phyloP scores from a whole-genome alignment of 495 filamentous ascomycete species.

The Podospora tetraspora region DNA sequence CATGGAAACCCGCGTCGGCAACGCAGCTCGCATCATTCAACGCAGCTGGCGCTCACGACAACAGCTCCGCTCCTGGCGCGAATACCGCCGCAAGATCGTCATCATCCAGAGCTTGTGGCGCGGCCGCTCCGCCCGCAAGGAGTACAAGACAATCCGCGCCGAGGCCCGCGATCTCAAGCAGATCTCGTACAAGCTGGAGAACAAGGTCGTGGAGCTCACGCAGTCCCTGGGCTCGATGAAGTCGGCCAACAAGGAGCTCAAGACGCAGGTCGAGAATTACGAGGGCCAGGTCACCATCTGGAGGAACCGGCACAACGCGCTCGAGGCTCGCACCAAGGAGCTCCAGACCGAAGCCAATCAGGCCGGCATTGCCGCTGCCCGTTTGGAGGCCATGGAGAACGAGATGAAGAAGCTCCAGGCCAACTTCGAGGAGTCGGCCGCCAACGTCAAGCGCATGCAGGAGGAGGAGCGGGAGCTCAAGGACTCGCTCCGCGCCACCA shows the following conservation, averaged over 20 bases:
- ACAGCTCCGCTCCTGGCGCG: conserved; percentile 75
- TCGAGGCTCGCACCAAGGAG: conserved; percentile 86
- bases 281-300: conserved; percentile 92
- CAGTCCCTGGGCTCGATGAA: conserved; percentile 90
- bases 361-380: conserved; percentile 88
- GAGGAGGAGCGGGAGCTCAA: conserved; percentile 81
- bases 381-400: conserved; percentile 79
- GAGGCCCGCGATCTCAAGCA: conserved; percentile 97
- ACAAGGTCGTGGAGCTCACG: conserved; percentile 97
- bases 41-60: conserved; percentile 77
- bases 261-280: conserved; percentile 90
- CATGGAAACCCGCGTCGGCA: conserved; percentile 87
- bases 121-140: conserved; percentile 70
- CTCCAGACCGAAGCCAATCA: conserved; percentile 96
- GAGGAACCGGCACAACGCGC: conserved; percentile 83
- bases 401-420: conserved; percentile 90
- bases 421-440: conserved; percentile 76
- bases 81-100: conserved; percentile 81
- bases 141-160: conserved; percentile 85
- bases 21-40: conserved; percentile 87
- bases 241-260: conserved; percentile 81
- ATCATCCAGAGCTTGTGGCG: conserved; percentile 93
- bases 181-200: conserved; percentile 98
- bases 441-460: conserved; percentile 86
- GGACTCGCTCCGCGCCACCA: conserved; percentile 69